Base-by-base conservation (phyloP, 352 stramenopile genomes). In the Globisporangium nagaii region DNA sequence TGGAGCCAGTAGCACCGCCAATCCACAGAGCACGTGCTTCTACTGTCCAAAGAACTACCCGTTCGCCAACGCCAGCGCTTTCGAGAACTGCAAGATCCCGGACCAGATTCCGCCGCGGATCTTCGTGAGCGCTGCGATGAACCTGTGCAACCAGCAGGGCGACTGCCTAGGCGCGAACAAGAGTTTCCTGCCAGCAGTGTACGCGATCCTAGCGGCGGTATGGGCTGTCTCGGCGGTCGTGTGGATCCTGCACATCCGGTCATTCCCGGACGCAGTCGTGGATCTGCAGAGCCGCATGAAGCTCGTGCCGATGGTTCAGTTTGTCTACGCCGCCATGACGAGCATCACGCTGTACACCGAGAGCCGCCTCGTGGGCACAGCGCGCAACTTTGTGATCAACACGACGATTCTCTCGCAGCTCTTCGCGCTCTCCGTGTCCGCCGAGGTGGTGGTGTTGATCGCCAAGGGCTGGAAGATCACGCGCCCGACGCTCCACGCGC, bases 381-480 rank as follows among this genome's bases (percentile, higher is more conserved):
- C 62, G 12, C 59, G 56, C 15, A 71, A 62, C 13, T 53, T 82
- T 32, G 46, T 83, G 4, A 37, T 60, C 8, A 79, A 87, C 43
- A 15, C 43, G 3, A 53, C 66, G 12, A 66, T 80, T 1, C 42
- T 84, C 24, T 62, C 68, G 19, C 67, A 79, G 22, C 31, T 88
- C 4, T 62, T 68, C 9, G 70, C 72, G n/a, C 48, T 86, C 0
- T 67, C 75, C 0, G 65, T 81, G 25, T 68, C 75, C 4, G 71
- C 64, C 7, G 75, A 86, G 44, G 53, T 79, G 19, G 28, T 86
- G 3, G 49, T 86, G n/a, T 31, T 86, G 30, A 71, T 86, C 8
- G 75, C 78, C 10, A 86, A 86, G 44, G 78, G 78, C 19, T 88
- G 78, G 78, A 76, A 88, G 53, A 86, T 88, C 58, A 88, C 75